phyloP scores from a whole-genome alignment of 768 basidiomycete species.

The Lactarius pseudohatsudake region DNA sequence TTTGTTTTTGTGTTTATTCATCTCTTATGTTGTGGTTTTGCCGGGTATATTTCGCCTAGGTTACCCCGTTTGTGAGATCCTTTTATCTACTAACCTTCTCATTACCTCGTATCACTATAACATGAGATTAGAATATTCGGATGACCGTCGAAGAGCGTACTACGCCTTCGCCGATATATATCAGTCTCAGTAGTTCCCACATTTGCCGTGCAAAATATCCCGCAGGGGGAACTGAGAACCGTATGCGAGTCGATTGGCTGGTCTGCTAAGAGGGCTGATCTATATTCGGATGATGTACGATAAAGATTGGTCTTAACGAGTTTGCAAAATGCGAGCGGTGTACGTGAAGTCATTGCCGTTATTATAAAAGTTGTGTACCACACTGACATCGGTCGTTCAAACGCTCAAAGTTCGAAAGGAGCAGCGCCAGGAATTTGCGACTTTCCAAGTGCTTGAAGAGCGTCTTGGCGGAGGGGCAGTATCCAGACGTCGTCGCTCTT shows the following conservation, averaged over 20 bases:
- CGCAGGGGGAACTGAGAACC: not conserved
- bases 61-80: constrained; percentile 10
- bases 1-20: constrained; percentile 16
- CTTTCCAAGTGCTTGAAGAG: constrained; percentile 25
- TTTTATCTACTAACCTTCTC: constrained; percentile 8
- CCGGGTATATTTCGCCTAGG: constrained; percentile 12
- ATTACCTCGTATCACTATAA: constrained; percentile 1
- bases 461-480: not conserved
- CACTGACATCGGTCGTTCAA: not conserved
- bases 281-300: not conserved
- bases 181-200: not conserved
- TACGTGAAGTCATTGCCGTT: not conserved
- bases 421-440: constrained; percentile 18
- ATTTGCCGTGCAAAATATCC: not conserved
- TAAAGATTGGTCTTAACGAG: not conserved
- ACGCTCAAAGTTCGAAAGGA: not conserved
- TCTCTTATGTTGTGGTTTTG: constrained; percentile 17
- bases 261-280: not conserved
- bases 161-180: constrained; percentile 1
- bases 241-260: not conserved
- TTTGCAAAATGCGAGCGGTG: not conserved
- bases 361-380: not conserved
- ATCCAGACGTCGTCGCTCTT: constrained; percentile 28
- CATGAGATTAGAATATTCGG: not conserved
- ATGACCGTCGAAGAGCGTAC: not conserved